Evolutionary conservation across 768 basidiomycete species (phyloP).

Genomic region (Royoungia palumana): DNA sequence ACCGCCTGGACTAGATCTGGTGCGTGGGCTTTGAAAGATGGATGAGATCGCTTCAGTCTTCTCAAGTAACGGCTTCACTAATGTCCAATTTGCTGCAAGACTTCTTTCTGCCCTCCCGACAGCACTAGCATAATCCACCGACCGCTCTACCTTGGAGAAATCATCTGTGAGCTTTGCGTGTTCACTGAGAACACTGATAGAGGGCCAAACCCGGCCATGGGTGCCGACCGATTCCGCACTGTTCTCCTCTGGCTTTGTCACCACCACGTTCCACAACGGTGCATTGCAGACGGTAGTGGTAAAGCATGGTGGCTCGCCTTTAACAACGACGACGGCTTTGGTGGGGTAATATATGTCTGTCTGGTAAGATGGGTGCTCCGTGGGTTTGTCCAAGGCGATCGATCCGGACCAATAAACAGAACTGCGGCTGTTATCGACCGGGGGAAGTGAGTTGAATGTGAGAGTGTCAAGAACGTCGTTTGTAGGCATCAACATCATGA

Average conservation of each 20-base stretch:
- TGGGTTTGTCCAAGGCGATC: slow-evolving; percentile 2
- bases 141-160: slow-evolving; percentile 6
- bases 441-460: slow-evolving; percentile 7
- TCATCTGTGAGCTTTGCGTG: neutral
- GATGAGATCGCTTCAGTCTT: neutral
- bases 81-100: neutral
- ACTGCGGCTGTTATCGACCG: neutral
- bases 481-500: slow-evolving; percentile 8
- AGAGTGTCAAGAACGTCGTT: slow-evolving; percentile 12
- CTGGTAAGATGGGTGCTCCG: slow-evolving; percentile 12
- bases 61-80: neutral
- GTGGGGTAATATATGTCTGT: slow-evolving; percentile 3
- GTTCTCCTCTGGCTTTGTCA: neutral
- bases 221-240: neutral
- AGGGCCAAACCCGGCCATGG: neutral
- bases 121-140: neutral
- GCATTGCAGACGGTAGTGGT: neutral
- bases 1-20: neutral
- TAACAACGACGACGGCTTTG: neutral
- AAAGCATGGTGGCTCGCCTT: neutral
- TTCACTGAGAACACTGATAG: neutral
- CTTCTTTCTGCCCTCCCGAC: slow-evolving; percentile 7
- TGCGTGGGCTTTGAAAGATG: neutral
- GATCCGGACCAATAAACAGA: slow-evolving; percentile 9
- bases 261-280: slow-evolving; percentile 4